Base-by-base conservation (phyloP, 345 rosid genomes). In the Lenwebbia sp. region DNA sequence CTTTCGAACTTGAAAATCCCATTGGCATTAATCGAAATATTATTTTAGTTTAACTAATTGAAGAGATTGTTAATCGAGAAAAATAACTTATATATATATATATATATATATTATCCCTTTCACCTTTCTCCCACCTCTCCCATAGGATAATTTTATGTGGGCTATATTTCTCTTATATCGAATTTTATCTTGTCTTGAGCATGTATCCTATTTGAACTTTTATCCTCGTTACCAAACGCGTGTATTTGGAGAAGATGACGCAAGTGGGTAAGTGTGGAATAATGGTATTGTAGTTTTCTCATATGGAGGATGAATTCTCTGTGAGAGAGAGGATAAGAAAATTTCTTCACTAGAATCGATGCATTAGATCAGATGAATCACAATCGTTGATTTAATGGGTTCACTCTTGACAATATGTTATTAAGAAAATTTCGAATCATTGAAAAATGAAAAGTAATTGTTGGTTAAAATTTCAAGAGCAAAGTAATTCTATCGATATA, bases 221-320 rank as follows among this genome's bases (percentile, higher is more conserved):
- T 44, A 44, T 44, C 47, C 47, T 44, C 47, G 8, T 7, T 44
- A 50, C 14, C 14, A 50, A 49, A 10, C 13, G 52, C 3, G 4
- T 0, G 0, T 30, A 21, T 65, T 7, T 0, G 41, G 3, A 30
- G 41, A 65, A 65, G 0, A 65, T 65, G 3, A 15, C 8, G 4
- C 0, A 30, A 54, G 25, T 54, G 57, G 22, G 57, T 7, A 54
- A 15, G 23, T 17, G 23, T 30, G 76, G 41, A 22, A 30, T 65
- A 2, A 54, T 22, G 4, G 10, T 21, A 19, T 1, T 19, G 25
- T 6, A 54, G 56, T 54, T 54, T 54, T 21, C 40, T 62, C 10
- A 0, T 1, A 2, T 28, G 41, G 75, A 30, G 15, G 75, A 62
- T 14, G 75, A 17, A 6, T 30, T 0, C 21, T 15, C 0, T 7